A percentile compares a stretch with the other conserved stretches of the same genome.
Conservation (phyloP, 1,284 basidiomycete species). For the Cryptococcus depauperatus region DNA sequence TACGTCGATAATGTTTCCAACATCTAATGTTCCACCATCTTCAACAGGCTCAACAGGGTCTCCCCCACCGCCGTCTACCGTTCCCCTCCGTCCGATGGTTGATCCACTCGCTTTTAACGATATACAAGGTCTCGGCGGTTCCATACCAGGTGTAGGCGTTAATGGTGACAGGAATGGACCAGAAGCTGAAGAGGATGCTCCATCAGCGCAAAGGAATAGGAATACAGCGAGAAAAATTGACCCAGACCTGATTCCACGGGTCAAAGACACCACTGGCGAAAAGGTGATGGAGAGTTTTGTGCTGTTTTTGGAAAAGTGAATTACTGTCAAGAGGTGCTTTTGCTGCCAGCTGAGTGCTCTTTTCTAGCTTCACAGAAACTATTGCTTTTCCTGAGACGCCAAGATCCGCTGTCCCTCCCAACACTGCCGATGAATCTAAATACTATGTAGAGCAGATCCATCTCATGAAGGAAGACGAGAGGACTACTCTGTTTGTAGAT, state of each 20-base stretch:
- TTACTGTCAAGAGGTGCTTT: constrained; percentile 12
- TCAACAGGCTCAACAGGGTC: constrained; percentile 30
- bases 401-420: constrained; percentile 53
- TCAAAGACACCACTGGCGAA: constrained; percentile 87
- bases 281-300: constrained; percentile 85
- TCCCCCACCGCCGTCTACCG: constrained; percentile 24
- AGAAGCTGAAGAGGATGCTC: constrained; percentile 16
- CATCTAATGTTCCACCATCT: constrained; percentile 20
- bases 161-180: constrained; percentile 7
- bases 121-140: constrained; percentile 37
- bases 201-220: constrained; percentile 6
- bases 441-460: constrained; percentile 87
- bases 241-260: constrained; percentile 65
- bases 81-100: constrained; percentile 24
- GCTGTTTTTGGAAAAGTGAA: constrained; percentile 81
- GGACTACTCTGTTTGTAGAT: constrained; percentile 94
- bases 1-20: constrained; percentile 30
- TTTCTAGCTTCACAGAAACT: constrained; percentile 66
- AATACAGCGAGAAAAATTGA: constrained; percentile 17
- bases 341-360: background rate
- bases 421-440: constrained; percentile 47
- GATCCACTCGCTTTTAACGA: constrained; percentile 38
- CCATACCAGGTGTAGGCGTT: constrained; percentile 10
- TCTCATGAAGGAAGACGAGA: constrained; percentile 83
- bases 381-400: constrained; percentile 66